These are phyloP conservation scores for Baorangia bicolor DNA, from an alignment of 768 basidiomycete species.

Conservation along the genomic window DNA sequence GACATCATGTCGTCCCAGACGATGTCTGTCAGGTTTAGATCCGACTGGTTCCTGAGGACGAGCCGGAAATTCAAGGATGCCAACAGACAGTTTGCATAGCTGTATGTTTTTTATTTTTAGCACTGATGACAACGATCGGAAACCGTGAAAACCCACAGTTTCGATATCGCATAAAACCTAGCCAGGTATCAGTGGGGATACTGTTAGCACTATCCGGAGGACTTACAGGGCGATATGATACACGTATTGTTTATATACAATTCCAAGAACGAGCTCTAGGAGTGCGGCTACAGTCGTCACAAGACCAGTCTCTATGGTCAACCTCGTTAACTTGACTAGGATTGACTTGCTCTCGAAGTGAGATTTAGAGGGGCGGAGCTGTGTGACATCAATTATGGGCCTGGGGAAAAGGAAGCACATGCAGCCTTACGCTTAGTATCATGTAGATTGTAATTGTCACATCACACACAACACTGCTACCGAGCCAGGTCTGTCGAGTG, in stretches of 20 bases:
- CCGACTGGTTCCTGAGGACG: background rate
- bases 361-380: slow-evolving; percentile 7
- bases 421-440: background rate
- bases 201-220: accelerated
- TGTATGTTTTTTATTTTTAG: background rate
- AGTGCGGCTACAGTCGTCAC: slow-evolving; percentile 11
- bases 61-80: slow-evolving; percentile 12
- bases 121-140: no score
- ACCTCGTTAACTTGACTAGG: slow-evolving; percentile 4
- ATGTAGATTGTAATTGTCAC: slow-evolving; percentile 12
- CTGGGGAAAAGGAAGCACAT: background rate
- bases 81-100: slow-evolving; percentile 15
- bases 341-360: background rate
- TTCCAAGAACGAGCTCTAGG: slow-evolving; percentile 10
- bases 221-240: slow-evolving; percentile 16
- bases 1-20: background rate
- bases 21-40: background rate
- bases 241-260: background rate
- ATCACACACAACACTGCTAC: slow-evolving; percentile 12
- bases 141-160: background rate
- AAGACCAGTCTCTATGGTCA: slow-evolving; percentile 18
- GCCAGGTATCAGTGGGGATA: background rate
- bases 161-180: slow-evolving; percentile 2
- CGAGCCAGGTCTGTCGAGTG: slow-evolving; percentile 11
- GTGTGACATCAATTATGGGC: background rate